These are phyloP conservation scores for Centaurea solstitialis DNA, from an alignment of 129 eudicot species.

Conservation along the genomic window DNA sequence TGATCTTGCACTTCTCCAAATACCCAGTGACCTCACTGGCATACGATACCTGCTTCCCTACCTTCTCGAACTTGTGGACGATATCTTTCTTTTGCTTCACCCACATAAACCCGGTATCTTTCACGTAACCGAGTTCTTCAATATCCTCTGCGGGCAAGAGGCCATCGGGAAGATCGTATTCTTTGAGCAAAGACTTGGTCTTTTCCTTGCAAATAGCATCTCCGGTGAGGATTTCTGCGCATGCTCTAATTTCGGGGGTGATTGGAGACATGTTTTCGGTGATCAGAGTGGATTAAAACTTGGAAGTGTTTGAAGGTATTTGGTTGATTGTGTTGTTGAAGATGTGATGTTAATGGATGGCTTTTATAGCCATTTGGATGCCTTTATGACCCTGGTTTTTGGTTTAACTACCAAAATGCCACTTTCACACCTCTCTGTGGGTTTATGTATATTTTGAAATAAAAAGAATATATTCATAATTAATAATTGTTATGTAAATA, in stretches of 20 bases:
- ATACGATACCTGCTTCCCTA: constrained; percentile 51
- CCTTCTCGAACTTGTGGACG: constrained; percentile 55
- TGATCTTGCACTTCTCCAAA: constrained; percentile 46
- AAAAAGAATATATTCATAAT: neutral
- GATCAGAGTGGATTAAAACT: neutral
- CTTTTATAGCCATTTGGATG: neutral
- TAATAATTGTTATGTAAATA: neutral
- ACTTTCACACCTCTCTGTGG: neutral
- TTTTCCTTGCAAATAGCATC: constrained; percentile 46
- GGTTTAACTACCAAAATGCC: constrained; percentile 13
- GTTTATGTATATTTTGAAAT: no score
- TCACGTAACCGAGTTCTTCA: constrained; percentile 54
- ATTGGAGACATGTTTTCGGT: constrained; percentile 43
- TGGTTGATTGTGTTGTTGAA: neutral
- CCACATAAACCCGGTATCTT: constrained; percentile 67
- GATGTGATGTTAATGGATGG: neutral
- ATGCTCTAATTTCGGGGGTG: constrained; percentile 52
- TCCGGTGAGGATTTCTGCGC: constrained; percentile 48
- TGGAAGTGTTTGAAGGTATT: neutral
- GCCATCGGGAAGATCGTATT: constrained; percentile 59
- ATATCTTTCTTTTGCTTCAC: constrained; percentile 57
- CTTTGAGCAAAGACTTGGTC: constrained; percentile 40
- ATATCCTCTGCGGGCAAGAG: constrained; percentile 55
- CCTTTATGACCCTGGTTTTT: neutral
- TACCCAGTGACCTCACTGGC: constrained; percentile 50